Evolutionary conservation across 108 stramenopile species (phyloP), one percentile per base, ranked within the genome.

Genomic region (Cyclotella atomus): DNA sequence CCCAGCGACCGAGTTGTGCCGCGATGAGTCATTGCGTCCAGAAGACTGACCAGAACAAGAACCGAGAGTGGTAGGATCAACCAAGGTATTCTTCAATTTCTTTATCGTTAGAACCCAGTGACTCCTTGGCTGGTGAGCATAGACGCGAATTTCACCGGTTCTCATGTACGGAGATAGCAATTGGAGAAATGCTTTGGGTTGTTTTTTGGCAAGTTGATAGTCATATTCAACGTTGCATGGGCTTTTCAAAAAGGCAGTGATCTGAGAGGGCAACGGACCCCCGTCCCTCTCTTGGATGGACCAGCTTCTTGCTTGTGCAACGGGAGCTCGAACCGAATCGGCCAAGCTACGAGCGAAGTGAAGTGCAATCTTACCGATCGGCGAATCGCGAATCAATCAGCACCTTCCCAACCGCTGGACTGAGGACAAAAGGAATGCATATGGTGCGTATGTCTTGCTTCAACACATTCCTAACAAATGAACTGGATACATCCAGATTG

Each of bases 201-300:
- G 34, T 16, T 27, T n/a, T 50, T 69, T 69, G 34, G 29, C 49
- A 24, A 55, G 49, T 36, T 38, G 33, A 47, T 50, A 54, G 9
- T 69, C 68, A 34, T 52, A 56, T 24, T 19, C 28, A 9, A 25
- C 5, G 24, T 69, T 69, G 54, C 68, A 69, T 3, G 50, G 68
- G 32, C 28, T 69, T 35, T 34, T 4, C 20, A 69, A 33, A 34
- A 69, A 69, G 0, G 27, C 33, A n/a, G 30, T 14, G 27, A 38
- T 35, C 19, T 34, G 10, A 28, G 7, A n/a, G 3, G 52, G 50
- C 35, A 33, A 56, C 23, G 29, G 50, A 5, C 23, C 49, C 54
- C n/a, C n/a, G n/a, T n/a, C n/a, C n/a, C n/a, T 50, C 49, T 52
- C 47, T 16, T 47, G 35, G 23, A 30, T 43, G 56, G 55, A 55